Percentiles rank a stretch among this genome's conserved stretches.
Conservation (phyloP, 257 asterid species). For the Solanum infundibuliforme region DNA sequence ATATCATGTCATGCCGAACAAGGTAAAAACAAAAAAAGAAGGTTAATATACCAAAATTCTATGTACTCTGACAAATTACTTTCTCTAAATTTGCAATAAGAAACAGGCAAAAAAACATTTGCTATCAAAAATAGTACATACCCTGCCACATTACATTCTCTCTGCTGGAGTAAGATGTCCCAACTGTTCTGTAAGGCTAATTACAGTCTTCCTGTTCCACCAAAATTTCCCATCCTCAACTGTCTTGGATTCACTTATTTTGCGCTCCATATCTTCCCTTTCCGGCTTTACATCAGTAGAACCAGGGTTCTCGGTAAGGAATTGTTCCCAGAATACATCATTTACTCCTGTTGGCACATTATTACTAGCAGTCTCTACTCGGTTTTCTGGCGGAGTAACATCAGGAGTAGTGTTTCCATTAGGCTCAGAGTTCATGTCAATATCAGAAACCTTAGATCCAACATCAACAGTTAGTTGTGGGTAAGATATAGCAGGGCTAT, state of each 20-base stretch:
- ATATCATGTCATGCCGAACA: not conserved
- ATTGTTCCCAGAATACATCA: constrained; percentile 94
- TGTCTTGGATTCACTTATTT: constrained; percentile 34
- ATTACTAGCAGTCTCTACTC: constrained; percentile 18
- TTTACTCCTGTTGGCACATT: constrained; percentile 52
- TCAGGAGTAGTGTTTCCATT: constrained; percentile 16
- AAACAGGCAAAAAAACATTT: not conserved
- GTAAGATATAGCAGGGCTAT: constrained; percentile 46
- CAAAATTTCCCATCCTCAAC: constrained; percentile 37
- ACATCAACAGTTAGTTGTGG: constrained; percentile 36
- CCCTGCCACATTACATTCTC: constrained; percentile 33
- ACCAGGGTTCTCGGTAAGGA: constrained; percentile 88
- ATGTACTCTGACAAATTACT: not conserved
- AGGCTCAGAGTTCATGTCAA: constrained; percentile 68
- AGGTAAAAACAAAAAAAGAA: not conserved
- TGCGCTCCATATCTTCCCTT: constrained; percentile 25
- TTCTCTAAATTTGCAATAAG: not conserved
- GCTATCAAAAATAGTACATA: not conserved
- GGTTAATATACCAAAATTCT: not conserved
- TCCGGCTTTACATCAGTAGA: constrained; percentile 34
- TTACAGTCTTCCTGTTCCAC: constrained; percentile 60
- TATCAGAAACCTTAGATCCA: constrained; percentile 28
- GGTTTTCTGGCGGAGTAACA: constrained; percentile 24
- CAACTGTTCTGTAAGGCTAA: constrained; percentile 59
- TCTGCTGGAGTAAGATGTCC: constrained; percentile 81